phyloP scores from a whole-genome alignment of 495 filamentous ascomycete genomes.

The Podospora didyma region DNA sequence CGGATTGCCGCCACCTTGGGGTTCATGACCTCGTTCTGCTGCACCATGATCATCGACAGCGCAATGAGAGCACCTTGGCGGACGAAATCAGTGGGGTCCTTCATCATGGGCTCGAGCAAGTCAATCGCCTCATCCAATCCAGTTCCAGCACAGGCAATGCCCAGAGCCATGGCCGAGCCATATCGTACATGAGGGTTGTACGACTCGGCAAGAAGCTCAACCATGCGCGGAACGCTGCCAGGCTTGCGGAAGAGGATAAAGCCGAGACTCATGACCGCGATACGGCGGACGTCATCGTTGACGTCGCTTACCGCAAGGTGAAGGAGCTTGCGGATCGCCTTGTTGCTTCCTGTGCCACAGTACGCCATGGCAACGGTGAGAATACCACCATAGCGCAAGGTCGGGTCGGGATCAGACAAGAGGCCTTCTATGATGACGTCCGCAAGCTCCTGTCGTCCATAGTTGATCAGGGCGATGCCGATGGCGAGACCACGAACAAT shows the following conservation, averaged over 20 bases:
- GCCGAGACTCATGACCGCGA: conserved; percentile 97
- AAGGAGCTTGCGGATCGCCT: conserved; percentile 94
- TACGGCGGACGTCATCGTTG: conserved; percentile 92
- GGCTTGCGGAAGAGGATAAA: conserved; percentile 99
- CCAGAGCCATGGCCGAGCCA: conserved; percentile 95
- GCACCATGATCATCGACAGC: conserved; percentile 94
- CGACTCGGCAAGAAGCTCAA: conserved; percentile 95
- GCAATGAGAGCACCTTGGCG: conserved; percentile 95
- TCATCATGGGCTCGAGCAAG: conserved; percentile 97
- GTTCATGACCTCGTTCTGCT: conserved; percentile 96
- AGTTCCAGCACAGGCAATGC: conserved; percentile 96
- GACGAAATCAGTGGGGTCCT: conserved; percentile 98
- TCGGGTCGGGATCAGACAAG: conserved; percentile 88
- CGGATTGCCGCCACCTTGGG: conserved; percentile 78
- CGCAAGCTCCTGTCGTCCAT: conserved; percentile 87
- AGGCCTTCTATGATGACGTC: conserved; percentile 93
- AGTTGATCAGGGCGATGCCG: conserved; percentile 99
- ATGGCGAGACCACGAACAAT: conserved; percentile 92
- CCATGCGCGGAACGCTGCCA: conserved; percentile 95
- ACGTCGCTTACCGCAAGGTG: conserved; percentile 98
- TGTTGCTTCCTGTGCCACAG: conserved; percentile 96
- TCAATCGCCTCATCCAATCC: conserved; percentile 96
- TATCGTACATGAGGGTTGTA: conserved; percentile 99
- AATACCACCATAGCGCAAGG: conserved; percentile 93
- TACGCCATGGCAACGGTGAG: conserved; percentile 98